A percentile compares a stretch with the other conserved stretches of the same genome.
These are phyloP conservation scores for Lipomyces lipofer DNA, from an alignment of 805 yeast genomes.

Conservation along the genomic window DNA sequence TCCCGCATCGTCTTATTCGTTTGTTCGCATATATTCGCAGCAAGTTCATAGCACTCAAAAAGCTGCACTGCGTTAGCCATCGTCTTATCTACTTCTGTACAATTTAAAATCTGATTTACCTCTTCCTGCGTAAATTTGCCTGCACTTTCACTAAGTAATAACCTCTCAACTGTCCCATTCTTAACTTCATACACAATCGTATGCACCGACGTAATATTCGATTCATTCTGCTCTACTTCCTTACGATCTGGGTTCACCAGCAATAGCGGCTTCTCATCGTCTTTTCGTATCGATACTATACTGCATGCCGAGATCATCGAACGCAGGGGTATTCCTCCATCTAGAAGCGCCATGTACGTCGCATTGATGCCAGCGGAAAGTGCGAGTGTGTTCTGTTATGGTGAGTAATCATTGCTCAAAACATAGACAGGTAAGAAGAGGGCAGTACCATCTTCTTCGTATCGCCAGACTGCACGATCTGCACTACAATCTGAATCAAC, in stretches of 20 bases:
- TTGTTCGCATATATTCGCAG: slow-evolving; percentile 50
- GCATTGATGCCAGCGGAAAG: slow-evolving; percentile 73
- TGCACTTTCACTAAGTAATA: slow-evolving; percentile 69
- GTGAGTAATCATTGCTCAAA: slow-evolving; percentile 8
- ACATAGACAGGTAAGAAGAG: neutral
- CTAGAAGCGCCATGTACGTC: slow-evolving; percentile 69
- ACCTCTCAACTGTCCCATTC: slow-evolving; percentile 51
- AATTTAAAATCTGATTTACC: too few relatives aligned
- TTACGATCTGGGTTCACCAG: slow-evolving; percentile 47
- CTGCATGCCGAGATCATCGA: slow-evolving; percentile 27
- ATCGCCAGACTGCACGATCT: slow-evolving; percentile 59
- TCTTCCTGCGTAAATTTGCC: slow-evolving; percentile 66
- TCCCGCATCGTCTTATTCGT: slow-evolving; percentile 51
- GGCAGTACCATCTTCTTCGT: slow-evolving; percentile 32
- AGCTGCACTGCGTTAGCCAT: slow-evolving; percentile 36
- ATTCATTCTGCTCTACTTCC: slow-evolving; percentile 28
- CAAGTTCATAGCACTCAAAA: slow-evolving; percentile 52
- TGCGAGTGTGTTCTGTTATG: slow-evolving; percentile 48
- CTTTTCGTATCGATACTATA: neutral
- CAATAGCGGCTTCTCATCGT: slow-evolving; percentile 52
- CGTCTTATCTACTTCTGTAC: too few relatives aligned
- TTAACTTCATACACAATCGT: slow-evolving; percentile 60
- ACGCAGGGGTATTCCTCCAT: slow-evolving; percentile 69
- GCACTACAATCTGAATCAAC: slow-evolving; percentile 67
- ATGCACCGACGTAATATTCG: slow-evolving; percentile 54